These are phyloP conservation scores for Aspergillus steynii DNA, from an alignment of 495 filamentous ascomycete species.

Conservation along the genomic window DNA sequence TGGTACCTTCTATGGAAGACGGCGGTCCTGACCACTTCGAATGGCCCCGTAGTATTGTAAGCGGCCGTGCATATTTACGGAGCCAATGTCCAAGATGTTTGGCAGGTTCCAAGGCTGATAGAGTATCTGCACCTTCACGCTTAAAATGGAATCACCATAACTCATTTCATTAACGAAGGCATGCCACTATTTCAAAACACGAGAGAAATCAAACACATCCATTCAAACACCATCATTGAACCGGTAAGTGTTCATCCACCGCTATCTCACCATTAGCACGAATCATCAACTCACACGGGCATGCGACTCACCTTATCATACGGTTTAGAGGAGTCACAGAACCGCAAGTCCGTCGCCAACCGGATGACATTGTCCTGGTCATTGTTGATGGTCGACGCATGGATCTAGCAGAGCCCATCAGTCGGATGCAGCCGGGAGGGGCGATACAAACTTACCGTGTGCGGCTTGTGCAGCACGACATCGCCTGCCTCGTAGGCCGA, in stretches of 20 bases:
- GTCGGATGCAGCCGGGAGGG: background rate
- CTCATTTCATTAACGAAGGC: background rate
- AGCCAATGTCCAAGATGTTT: no score
- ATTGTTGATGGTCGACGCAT: conserved; percentile 56
- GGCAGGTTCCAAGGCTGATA: no score
- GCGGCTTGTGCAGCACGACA: conserved; percentile 60
- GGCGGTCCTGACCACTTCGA: no score
- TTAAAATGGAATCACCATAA: no score
- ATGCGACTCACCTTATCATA: conserved; percentile 42
- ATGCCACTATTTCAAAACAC: background rate
- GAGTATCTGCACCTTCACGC: no score
- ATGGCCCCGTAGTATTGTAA: no score
- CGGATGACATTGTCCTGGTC: conserved; percentile 56
- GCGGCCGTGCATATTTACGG: no score
- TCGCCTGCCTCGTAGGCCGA: conserved; percentile 61
- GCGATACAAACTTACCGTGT: conserved; percentile 37
- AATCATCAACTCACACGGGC: background rate
- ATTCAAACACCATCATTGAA: conserved; percentile 37
- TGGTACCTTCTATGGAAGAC: no score
- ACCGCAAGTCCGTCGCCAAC: conserved; percentile 58
- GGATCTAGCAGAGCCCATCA: conserved; percentile 40
- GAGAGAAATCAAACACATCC: background rate
- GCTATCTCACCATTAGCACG: conserved; percentile 17
- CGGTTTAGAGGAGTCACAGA: conserved; percentile 50
- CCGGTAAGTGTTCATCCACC: conserved; percentile 40